These are phyloP conservation scores for Cryptosporidium parvum DNA, from an alignment of 169 alveolate genomes.

Conservation along the genomic window DNA sequence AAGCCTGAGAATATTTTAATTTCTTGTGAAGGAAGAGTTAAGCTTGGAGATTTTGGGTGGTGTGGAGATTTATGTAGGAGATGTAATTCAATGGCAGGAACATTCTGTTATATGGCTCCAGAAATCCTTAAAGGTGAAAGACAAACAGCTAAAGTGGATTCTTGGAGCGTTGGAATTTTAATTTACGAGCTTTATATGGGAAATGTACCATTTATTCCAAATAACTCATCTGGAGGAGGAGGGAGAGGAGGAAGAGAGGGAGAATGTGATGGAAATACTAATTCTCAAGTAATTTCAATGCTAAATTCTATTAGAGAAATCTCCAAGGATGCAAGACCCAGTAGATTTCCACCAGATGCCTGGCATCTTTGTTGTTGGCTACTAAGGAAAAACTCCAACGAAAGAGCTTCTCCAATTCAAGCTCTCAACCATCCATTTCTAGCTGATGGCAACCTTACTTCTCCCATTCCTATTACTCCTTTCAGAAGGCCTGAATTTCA, in stretches of 20 bases:
- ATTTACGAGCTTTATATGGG: constrained; percentile 76
- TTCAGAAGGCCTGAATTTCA: neutral
- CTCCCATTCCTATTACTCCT: constrained; percentile 14
- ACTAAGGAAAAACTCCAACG: constrained; percentile 18
- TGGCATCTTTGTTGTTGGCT: constrained; percentile 76
- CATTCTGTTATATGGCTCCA: constrained; percentile 78
- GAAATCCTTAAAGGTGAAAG: constrained; percentile 77
- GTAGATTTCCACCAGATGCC: constrained; percentile 46
- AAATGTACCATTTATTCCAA: constrained; percentile 44
- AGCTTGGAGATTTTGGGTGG: constrained; percentile 74
- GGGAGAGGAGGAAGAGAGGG: no score
- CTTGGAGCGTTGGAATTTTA: constrained; percentile 78
- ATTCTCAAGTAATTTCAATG: constrained; percentile 27
- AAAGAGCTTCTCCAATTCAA: constrained; percentile 69
- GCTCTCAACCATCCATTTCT: constrained; percentile 68
- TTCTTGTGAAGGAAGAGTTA: constrained; percentile 46
- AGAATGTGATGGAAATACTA: constrained; percentile 30
- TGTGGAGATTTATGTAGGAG: constrained; percentile 69
- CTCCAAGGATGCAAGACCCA: constrained; percentile 47
- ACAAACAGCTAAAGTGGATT: constrained; percentile 78
- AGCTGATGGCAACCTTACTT: constrained; percentile 6
- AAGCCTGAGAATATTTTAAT: constrained; percentile 67
- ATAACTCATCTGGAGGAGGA: neutral
- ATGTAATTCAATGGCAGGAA: constrained; percentile 72
- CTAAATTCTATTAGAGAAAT: constrained; percentile 60